Evolutionary conservation across 192 early-diverging fungal species (phyloP), one percentile per base, ranked within the genome.

Genomic region (Coemansia biformis): DNA sequence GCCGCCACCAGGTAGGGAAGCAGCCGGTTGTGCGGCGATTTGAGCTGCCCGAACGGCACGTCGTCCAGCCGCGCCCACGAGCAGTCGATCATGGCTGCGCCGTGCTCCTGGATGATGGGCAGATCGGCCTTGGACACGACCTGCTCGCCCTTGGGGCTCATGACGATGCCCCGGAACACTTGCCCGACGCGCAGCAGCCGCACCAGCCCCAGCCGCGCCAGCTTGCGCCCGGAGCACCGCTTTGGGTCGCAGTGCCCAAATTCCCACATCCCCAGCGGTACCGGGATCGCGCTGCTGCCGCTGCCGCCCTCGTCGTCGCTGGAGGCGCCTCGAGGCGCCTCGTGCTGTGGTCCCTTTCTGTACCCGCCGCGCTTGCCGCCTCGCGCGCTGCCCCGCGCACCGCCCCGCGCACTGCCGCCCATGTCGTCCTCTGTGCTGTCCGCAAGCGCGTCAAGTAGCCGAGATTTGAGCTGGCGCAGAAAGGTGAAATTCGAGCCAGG

Each of bases 181-280:
- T 86, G 85, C 7, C 83, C 85, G 21, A 96, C 78, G 37, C 86
- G 82, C 30, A 99, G 78, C 21, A 80, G 81, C 18, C 86, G 81
- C 17, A 96, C 78, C 43, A 93, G 76, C 30, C 84, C 81, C 51
- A 87, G 63, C 36, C 94, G 85, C 15, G 80, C 87, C 6, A 99
- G 66, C 57, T 91, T 90, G 38, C 87, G 85, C 42, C 96, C 94
- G 3, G 91, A 95, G 70, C 94, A 97, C 14, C 93, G 83, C 68
- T 96, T 94, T 1, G 96, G 96, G 63, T 99, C 96, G 75, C 94
- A 98, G 63, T 99, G 96, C 47, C 89, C 89, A 79, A 99, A 99
- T 68, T 99, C 96, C 91, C 87, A 89, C 86, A 89, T 87, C 40
- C 76, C 83, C 12, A 89, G 65, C 12, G 86, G 82, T 61, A 89